A percentile compares a stretch with the other conserved stretches of the same genome.
Conservation (phyloP, 2,329 filamentous ascomycete genomes). For the Tetracladium maxilliforme region DNA sequence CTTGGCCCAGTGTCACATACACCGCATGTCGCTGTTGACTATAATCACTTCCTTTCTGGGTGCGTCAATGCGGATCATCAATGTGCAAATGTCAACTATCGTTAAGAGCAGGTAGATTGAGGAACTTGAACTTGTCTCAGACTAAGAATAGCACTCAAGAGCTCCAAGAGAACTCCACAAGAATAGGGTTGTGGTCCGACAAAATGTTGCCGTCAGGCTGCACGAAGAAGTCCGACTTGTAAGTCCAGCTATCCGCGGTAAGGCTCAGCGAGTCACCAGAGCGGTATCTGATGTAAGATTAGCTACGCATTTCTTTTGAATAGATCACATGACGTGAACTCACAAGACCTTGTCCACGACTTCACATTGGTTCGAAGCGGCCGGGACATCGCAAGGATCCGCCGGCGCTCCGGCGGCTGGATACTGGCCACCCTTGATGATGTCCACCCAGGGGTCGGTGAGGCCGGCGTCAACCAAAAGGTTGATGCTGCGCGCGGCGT, state of each 20-base stretch:
- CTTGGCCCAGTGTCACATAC: no score
- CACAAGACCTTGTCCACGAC: conserved; percentile 50
- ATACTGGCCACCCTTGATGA: conserved; percentile 28
- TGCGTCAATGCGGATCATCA: no score
- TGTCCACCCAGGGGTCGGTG: conserved; percentile 43
- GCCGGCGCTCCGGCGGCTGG: conserved; percentile 23
- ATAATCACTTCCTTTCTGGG: no score
- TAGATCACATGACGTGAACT: conserved; percentile 1
- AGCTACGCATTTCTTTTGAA: conserved; percentile 8
- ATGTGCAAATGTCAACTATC: no score
- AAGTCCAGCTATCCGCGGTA: no score
- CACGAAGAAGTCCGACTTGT: conserved; percentile 40
- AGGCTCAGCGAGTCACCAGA: no score
- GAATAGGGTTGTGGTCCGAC: conserved; percentile 50
- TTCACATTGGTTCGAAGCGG: conserved; percentile 38
- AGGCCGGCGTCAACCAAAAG: conserved; percentile 37
- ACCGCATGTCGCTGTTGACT: no score
- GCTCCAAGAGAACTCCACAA: conserved; percentile 37
- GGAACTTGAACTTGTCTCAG: neutral
- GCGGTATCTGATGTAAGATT: no score
- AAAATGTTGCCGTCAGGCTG: conserved; percentile 39
- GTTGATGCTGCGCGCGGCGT: conserved; percentile 32
- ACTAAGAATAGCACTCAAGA: conserved; percentile 8
- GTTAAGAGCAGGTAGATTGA: neutral
- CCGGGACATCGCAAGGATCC: conserved; percentile 41